Evolutionary conservation across 306 rosid species (phyloP), one percentile per base, ranked within the genome.

Genomic region (Castanea sativa): DNA sequence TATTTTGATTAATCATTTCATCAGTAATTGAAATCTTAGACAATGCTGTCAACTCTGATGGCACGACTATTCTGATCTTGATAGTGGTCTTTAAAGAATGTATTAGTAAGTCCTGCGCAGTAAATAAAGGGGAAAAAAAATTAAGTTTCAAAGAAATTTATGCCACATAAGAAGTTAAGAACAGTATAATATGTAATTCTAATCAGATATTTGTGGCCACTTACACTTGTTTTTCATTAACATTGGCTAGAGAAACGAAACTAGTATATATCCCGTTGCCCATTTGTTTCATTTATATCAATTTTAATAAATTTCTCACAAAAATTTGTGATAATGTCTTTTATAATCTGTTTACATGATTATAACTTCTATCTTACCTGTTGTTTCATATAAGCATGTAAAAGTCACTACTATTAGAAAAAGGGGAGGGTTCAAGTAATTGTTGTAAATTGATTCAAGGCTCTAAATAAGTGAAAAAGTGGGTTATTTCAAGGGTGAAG

Each of bases 21-120:
- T 78, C 79, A 23, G 32, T 68, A 73, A 86, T 71, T 73, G 90
- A 92, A 94, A 90, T 92, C 53, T 90, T 92, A 16, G 94, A 90
- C 67, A 92, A 76, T 9, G 91, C 92, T 60, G 83, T 82, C 57
- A 90, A 72, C 83, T 88, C 94, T 25, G 76, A 77, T 59, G 92
- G 91, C 79, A 85, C 86, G 49, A 85, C 87, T 20, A 92, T 69
- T 68, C 85, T 79, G 64, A 88, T 76, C 84, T 87, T 90, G 87
- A 90, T 87, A 64, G 71, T 87, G 35, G 94, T 91, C 97, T 92
- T 83, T 74, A 10, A 69, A 79, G 57, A 63, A 73, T 30, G 55
- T 43, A 43, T 43, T 43, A 43, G 51, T 43, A 43, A 43, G 9
- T 43, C 51, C 11, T 43, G 51, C 9, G 51, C 51, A 10, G 11